Percentiles rank a stretch among this genome's conserved stretches.
Evolutionary conservation across 805 yeast species (phyloP).

Genomic region (Yarrowia hollandica): DNA sequence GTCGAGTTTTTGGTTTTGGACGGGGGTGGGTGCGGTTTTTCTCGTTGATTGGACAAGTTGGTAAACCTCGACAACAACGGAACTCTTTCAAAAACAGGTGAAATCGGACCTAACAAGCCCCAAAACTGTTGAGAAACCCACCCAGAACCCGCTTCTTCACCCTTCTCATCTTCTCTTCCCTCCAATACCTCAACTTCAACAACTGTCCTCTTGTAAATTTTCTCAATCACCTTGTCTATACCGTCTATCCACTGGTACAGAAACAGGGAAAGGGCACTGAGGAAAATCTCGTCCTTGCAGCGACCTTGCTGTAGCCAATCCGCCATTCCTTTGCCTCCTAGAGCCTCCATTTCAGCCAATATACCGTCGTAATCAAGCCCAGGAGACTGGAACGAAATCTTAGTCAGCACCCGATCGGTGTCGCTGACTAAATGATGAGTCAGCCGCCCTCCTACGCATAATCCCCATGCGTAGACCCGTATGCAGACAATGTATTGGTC

Average conservation of each 20-base stretch:
- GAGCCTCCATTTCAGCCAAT: not conserved
- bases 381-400: conserved; percentile 3
- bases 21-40: too few relatives aligned
- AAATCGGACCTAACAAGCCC: not conserved
- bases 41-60: not conserved
- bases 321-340: conserved; percentile 5
- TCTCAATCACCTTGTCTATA: not conserved
- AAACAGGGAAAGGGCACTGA: not conserved
- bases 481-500: conserved; percentile 6
- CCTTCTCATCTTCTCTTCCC: not conserved
- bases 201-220: not conserved
- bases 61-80: not conserved
- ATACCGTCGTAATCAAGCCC: not conserved
- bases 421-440: conserved; percentile 26
- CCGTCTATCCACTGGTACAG: conserved; percentile 4
- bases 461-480: conserved; percentile 21
- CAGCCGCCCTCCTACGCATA: conserved; percentile 23
- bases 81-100: not conserved
- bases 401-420: conserved; percentile 6
- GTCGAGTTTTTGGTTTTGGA: not conserved
- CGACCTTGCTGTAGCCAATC: conserved; percentile 14
- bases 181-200: not conserved
- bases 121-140: not conserved
- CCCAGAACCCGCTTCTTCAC: too few relatives aligned
- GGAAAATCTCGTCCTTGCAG: not conserved